Evolutionary conservation across 306 rosid genomes (phyloP), one percentile per base, ranked within the genome.

Genomic region (Cicer arietinum): DNA sequence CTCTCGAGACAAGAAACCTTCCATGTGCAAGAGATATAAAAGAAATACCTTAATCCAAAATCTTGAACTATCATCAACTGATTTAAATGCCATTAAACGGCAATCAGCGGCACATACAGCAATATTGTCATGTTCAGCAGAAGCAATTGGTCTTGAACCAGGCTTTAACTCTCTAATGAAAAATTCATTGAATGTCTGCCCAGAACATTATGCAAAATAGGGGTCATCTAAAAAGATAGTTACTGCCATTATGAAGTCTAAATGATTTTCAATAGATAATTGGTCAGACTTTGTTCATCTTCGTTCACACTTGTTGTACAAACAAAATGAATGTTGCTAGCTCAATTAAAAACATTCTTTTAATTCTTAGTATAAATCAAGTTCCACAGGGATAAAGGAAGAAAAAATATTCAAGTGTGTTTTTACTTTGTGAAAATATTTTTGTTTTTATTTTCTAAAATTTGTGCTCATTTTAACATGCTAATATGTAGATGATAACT

Each of bases 141-240:
- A 84, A 58, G 84, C 84, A 84, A 88, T 76, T 78, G 98, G 95
- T 78, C 98, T 90, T 75, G 89, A 85, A 70, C 89, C 94, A 57
- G 90, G 94, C 87, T 88, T 94, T 53, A 94, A 76, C 83, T 94
- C 97, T 88, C 98, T 83, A 68, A 90, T 73, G 60, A 94, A 94
- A 71, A 94, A 94, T 53, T 94, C 96, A 77, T 94, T 94, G 85
- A 94, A 94, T 25, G 97, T 94, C 98, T 94, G 93, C 81, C 58
- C 40, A 70, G 58, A 68, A 69, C 42, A 76, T 78, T 64, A 76
- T 54, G 75, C 7, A 63, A 78, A 74, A 56, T 3, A 7, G 61
- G 56, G 13, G 59, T 75, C 71, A 61, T 71, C 6, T 10, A 53
- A 52, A 41, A 67, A 84, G 63, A 80, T 72, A 71, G 52, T 17